phyloP scores from a whole-genome alignment of 371 early-diverging fungal genomes.

The Blakeslea trispora region DNA sequence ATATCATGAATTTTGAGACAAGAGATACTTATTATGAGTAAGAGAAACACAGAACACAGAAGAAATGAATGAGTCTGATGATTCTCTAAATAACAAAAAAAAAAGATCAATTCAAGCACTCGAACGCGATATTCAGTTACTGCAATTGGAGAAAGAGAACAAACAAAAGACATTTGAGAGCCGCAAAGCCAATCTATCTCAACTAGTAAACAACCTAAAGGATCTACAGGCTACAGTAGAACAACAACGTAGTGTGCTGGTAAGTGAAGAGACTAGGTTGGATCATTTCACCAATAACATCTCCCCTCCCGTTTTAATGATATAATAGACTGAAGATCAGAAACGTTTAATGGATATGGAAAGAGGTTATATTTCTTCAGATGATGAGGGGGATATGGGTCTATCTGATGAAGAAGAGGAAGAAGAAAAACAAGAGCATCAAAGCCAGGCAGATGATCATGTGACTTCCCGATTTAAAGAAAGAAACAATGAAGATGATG shows the following conservation, averaged over 20 bases:
- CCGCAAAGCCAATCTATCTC: constrained; percentile 33
- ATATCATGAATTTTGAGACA: constrained; percentile 49
- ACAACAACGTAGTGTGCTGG: constrained; percentile 35
- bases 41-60: constrained; percentile 6
- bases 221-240: constrained; percentile 36
- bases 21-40: constrained; percentile 53
- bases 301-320: too few species aligned
- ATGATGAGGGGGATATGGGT: constrained; percentile 31
- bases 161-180: constrained; percentile 30
- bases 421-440: constrained; percentile 12
- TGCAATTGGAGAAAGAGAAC: constrained; percentile 37
- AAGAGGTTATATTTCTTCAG: constrained; percentile 43
- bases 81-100: too few species aligned
- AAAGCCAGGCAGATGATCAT: not conserved
- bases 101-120: constrained; percentile 34
- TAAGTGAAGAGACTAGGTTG: too few species aligned
- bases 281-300: too few species aligned
- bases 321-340: constrained; percentile 31
- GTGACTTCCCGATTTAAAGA: constrained; percentile 24
- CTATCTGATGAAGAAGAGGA: constrained; percentile 21
- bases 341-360: constrained; percentile 43
- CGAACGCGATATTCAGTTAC: constrained; percentile 38
- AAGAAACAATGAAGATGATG: constrained; percentile 22
- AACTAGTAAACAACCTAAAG: constrained; percentile 29
- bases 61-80: too few species aligned